These are phyloP conservation scores for Podospora didyma DNA, from an alignment of 495 filamentous ascomycete genomes.

Conservation along the genomic window DNA sequence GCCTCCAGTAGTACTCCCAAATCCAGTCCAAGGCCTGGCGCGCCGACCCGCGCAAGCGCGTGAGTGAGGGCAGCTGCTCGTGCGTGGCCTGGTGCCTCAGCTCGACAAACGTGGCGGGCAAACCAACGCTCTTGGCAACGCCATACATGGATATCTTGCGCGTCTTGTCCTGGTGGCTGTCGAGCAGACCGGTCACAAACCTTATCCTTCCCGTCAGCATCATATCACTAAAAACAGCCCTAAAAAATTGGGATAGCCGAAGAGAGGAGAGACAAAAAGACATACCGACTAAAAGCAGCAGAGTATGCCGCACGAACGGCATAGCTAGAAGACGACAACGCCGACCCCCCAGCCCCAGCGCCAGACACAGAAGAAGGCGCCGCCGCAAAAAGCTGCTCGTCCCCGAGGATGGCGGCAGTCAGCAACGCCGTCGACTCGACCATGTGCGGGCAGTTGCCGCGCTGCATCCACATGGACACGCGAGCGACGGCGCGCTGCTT, in stretches of 20 bases:
- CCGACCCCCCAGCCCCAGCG: conserved; percentile 1
- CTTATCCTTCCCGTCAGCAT: too few relatives aligned
- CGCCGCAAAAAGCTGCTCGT: conserved; percentile 28
- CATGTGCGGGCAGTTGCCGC: conserved; percentile 74
- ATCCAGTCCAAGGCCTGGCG: conserved; percentile 75
- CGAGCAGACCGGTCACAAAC: conserved; percentile 87
- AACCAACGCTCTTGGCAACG: conserved; percentile 66
- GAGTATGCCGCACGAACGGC: conserved; percentile 44
- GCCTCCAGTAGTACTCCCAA: conserved; percentile 80
- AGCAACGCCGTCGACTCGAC: conserved; percentile 78
- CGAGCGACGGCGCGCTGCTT: conserved; percentile 36
- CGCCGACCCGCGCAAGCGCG: conserved; percentile 61
- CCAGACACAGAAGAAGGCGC: conserved; percentile 9
- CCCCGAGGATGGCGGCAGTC: conserved; percentile 67
- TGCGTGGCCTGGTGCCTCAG: conserved; percentile 87
- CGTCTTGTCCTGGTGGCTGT: conserved; percentile 64
- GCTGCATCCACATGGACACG: conserved; percentile 55
- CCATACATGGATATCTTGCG: conserved; percentile 79
- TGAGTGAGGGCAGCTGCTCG: conserved; percentile 73
- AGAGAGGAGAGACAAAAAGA: neutral
- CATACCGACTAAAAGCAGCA: conserved; percentile 46
- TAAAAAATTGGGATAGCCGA: neutral
- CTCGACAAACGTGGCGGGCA: conserved; percentile 85
- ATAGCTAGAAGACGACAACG: conserved; percentile 24
- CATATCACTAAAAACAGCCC: neutral